phyloP scores from a whole-genome alignment of 73 alveolate genomes.

The Loxodes magnus region DNA sequence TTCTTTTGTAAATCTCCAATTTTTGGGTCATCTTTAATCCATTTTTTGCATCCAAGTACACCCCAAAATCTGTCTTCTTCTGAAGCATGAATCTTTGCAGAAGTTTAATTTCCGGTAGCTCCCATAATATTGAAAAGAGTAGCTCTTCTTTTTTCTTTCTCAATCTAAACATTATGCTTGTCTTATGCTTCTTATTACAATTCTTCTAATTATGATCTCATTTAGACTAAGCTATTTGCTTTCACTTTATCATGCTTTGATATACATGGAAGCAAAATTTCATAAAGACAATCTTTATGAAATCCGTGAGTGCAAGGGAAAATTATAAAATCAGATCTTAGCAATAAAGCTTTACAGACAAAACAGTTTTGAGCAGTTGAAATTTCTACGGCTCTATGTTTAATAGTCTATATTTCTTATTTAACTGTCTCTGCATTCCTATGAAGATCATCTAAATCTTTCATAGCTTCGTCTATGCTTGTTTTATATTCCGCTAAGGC shows the following conservation, averaged over 20 bases:
- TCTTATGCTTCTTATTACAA: no score
- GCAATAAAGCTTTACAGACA: constrained; percentile 43
- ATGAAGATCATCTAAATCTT: constrained; percentile 70
- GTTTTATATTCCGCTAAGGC: constrained; percentile 83
- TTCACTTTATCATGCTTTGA: background rate
- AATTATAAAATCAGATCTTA: constrained; percentile 58
- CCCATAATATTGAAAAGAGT: no score
- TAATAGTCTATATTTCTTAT: constrained; percentile 74
- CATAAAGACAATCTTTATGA: constrained; percentile 47
- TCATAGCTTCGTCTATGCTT: constrained; percentile 75
- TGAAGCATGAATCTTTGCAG: background rate
- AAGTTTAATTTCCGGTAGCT: no score
- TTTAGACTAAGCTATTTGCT: background rate
- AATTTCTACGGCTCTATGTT: constrained; percentile 75
- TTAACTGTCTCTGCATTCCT: constrained; percentile 79
- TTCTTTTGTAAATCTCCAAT: background rate
- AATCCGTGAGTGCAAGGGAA: constrained; percentile 86
- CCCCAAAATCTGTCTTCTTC: background rate
- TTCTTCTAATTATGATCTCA: no score
- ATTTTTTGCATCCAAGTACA: background rate
- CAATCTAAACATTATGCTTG: no score
- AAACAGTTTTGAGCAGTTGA: constrained; percentile 63
- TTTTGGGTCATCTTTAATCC: background rate
- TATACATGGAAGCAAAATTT: background rate
- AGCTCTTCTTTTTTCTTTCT: no score